Base-by-base conservation (phyloP, 768 basidiomycete species). In the Leucocoprinus sp. region DNA sequence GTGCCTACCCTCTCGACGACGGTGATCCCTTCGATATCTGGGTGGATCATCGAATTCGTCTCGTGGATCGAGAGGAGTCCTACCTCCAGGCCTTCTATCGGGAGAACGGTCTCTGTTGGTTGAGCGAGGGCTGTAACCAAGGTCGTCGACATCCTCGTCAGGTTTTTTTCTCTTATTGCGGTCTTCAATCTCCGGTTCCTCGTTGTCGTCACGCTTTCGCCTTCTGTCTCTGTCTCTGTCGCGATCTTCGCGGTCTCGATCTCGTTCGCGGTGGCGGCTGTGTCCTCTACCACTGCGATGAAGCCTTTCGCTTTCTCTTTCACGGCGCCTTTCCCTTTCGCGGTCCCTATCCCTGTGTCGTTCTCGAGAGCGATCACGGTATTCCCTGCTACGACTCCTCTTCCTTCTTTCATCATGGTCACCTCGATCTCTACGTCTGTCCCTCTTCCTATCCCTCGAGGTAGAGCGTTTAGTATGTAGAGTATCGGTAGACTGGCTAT, bases 401-500 rank as follows among this genome's bases (percentile, higher is more conserved):
- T 67, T 74, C 50, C 74, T 78, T 50, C 77, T 76, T 41, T 84
- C 81, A 22, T 78, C 74, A 36, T 76, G 67, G 3, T 83, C 76
- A 43, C 55, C 68, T 50, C 68, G 69, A 26, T 72, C 71, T 27
- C 76, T 69, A 17, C 75, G 71, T 44, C 67, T 70, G 27, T 80
- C 80, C 45, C 71, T 68, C 54, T 69, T 73, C 41, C 83, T 66
- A 44, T 83, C 84, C 54, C 76, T 70, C 18, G 87, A 89, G 42
- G 65, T 67, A 8, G 88, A 90, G 50, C 78, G 72, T 55, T 70
- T 74, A 17, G 84, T 87, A 35, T 76, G 78, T 53, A 79, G 77
- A 8, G 85, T 89, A 59, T 87, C 85, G 28, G 80, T 79, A 2
- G 86, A 87, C 60, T 78, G 76, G 58, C 82, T 82, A 54, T 37